A percentile compares a stretch with the other conserved stretches of the same genome.
Evolutionary conservation across 1,284 basidiomycete species (phyloP).

Genomic region (Chalciporus piperatoides): DNA sequence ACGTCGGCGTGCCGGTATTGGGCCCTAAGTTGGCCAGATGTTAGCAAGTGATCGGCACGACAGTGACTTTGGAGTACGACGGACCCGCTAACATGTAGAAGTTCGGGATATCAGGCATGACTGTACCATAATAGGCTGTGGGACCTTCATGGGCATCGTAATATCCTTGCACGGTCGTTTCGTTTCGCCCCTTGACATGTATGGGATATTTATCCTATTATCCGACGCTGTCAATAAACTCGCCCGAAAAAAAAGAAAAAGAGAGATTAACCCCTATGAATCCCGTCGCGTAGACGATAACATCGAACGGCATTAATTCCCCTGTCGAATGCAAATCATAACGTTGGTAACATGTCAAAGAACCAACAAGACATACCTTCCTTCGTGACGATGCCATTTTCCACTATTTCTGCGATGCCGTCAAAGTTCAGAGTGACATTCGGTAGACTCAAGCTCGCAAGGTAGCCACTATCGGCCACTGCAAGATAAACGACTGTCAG

Average conservation of each 20-base stretch:
- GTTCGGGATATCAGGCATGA: constrained; percentile 38
- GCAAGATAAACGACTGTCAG: constrained; percentile 17
- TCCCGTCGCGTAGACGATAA: constrained; percentile 35
- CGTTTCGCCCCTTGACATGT: constrained; percentile 28
- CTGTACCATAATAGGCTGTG: constrained; percentile 35
- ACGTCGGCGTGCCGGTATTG: constrained; percentile 32
- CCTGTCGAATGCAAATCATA: constrained; percentile 16
- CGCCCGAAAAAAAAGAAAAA: background rate
- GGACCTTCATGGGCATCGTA: constrained; percentile 36
- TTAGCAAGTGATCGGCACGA: background rate
- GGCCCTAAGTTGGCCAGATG: constrained; percentile 20
- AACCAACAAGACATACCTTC: constrained; percentile 28
- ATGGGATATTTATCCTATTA: constrained; percentile 29
- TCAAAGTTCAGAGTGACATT: constrained; percentile 43
- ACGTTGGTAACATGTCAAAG: background rate
- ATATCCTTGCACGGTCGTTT: constrained; percentile 31
- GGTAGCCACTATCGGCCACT: constrained; percentile 39
- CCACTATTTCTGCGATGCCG: constrained; percentile 36
- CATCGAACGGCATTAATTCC: constrained; percentile 29
- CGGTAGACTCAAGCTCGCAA: constrained; percentile 37
- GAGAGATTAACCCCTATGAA: constrained; percentile 26
- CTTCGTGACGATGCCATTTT: constrained; percentile 37
- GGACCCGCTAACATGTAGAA: constrained; percentile 33
- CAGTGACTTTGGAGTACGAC: background rate
- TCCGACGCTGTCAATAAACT: constrained; percentile 1